These are phyloP conservation scores for Colletotrichum trifolii DNA, from an alignment of 2,329 filamentous ascomycete genomes.

Conservation along the genomic window DNA sequence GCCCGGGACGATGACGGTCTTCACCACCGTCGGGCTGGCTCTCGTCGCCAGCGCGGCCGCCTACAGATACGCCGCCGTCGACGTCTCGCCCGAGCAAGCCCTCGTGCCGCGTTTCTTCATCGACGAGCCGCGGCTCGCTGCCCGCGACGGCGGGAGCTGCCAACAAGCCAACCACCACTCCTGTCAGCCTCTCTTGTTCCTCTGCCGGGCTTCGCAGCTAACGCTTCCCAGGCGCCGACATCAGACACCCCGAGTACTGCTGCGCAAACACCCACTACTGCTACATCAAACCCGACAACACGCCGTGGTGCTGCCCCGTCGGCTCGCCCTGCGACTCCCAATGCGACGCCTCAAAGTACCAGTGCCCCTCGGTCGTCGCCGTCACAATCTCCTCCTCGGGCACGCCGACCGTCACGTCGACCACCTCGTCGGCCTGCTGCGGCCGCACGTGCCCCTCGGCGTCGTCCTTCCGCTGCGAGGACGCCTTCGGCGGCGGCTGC, in stretches of 20 bases:
- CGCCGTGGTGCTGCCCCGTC: constrained; percentile 54
- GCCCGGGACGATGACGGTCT: background rate
- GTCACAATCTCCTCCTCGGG: constrained; percentile 39
- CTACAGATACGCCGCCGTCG: constrained; percentile 32
- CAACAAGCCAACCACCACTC: constrained; percentile 20
- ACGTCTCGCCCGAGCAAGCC: constrained; percentile 20
- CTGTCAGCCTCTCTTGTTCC: constrained; percentile 10
- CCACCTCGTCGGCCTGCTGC: constrained; percentile 50
- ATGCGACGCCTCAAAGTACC: constrained; percentile 48
- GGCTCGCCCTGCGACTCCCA: constrained; percentile 55
- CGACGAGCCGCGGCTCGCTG: constrained; percentile 30
- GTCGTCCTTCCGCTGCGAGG: constrained; percentile 58
- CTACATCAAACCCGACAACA: constrained; percentile 50
- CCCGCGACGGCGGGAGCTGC: constrained; percentile 33
- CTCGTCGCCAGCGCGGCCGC: constrained; percentile 17
- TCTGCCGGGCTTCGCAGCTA: background rate
- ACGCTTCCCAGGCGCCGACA: constrained; percentile 52
- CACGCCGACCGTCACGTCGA: constrained; percentile 39
- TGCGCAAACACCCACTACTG: constrained; percentile 59
- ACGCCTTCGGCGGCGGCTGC: constrained; percentile 58
- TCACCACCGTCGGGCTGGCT: constrained; percentile 10
- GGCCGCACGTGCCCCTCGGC: constrained; percentile 52
- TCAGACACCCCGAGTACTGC: constrained; percentile 51
- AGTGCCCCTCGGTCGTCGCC: constrained; percentile 46
- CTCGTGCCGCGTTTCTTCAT: constrained; percentile 35